Evolutionary conservation across 192 early-diverging fungal genomes (phyloP).

Genomic region (Coemansia sp.): DNA sequence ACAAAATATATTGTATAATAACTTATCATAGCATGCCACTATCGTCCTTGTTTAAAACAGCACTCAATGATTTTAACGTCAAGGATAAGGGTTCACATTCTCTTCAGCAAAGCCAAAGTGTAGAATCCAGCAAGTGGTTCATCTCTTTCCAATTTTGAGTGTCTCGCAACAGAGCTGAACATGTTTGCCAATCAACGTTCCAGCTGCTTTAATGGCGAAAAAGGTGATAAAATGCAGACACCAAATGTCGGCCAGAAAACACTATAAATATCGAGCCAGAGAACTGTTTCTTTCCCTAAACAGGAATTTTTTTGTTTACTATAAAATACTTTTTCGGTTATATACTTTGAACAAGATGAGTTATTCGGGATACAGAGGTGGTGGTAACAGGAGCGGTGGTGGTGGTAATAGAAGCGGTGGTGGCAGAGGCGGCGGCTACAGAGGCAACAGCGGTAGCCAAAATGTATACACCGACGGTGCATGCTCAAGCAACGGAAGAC

Average conservation of each 20-base stretch:
- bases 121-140: no score
- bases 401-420: background rate
- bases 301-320: background rate
- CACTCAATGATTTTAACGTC: no score
- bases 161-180: no score
- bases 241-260: background rate
- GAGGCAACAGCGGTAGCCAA: background rate
- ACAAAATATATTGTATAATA: no score
- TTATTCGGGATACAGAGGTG: background rate
- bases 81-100: no score
- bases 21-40: no score
- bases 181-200: no score
- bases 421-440: background rate
- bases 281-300: background rate
- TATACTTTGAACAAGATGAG: background rate
- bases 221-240: no score
- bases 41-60: no score
- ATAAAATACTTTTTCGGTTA: background rate
- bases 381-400: background rate
- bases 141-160: no score
- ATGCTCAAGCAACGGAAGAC: conserved; percentile 52
- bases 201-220: no score
- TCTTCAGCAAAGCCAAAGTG: no score
- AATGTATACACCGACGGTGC: conserved; percentile 57
- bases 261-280: background rate